phyloP scores from a whole-genome alignment of 2,329 filamentous ascomycete genomes.

The Sphaerulina musiva region DNA sequence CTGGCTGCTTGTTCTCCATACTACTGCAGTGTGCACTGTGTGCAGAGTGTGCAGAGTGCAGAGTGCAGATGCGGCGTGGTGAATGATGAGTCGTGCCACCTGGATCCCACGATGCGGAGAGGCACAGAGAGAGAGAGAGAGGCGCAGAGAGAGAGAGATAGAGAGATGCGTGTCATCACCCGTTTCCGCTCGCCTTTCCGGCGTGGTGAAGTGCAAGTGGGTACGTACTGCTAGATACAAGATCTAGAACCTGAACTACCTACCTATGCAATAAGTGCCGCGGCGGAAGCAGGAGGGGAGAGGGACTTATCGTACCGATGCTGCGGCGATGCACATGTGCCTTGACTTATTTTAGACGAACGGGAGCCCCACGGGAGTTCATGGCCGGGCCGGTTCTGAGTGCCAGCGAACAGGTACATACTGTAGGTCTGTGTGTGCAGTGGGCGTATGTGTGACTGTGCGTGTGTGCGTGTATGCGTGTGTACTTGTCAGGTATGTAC shows the following conservation, averaged over 20 bases:
- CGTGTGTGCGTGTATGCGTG: background rate
- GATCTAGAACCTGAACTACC: too few species aligned
- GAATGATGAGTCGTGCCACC: slow-evolving; percentile 10
- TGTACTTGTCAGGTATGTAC: too few species aligned
- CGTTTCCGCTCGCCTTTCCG: slow-evolving; percentile 4
- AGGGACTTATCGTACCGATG: too few species aligned
- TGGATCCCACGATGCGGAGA: too few species aligned
- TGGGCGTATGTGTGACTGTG: too few species aligned
- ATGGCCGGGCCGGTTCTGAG: background rate
- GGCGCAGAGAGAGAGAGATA: too few species aligned
- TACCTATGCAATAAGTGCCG: background rate
- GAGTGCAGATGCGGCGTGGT: background rate
- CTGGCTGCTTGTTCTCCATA: background rate
- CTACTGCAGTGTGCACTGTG: background rate
- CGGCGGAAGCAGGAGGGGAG: background rate
- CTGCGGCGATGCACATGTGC: too few species aligned
- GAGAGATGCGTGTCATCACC: background rate
- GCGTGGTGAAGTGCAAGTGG: background rate
- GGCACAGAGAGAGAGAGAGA: too few species aligned
- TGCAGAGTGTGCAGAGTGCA: too few species aligned
- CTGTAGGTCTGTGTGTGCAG: too few species aligned
- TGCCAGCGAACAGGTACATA: background rate
- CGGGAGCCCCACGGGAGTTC: background rate
- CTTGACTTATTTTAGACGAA: too few species aligned
- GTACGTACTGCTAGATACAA: too few species aligned